Conservation (phyloP, 139 green algal species). For the Diplosphaera chodatii region DNA sequence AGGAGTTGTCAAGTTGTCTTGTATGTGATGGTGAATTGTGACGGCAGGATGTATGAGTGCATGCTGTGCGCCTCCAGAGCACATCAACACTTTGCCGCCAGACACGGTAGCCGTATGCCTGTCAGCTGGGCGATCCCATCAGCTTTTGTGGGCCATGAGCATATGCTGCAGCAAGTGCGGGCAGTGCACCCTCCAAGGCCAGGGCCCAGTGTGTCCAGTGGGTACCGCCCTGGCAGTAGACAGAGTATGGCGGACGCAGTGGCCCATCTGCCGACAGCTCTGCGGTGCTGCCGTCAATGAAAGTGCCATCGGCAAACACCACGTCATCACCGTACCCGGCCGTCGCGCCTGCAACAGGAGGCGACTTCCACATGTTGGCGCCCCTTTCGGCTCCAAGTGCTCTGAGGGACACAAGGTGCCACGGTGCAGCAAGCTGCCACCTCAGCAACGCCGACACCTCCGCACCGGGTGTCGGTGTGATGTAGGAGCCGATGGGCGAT, state of each 20-base stretch:
- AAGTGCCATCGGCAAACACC: slow-evolving; percentile 94
- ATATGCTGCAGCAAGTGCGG: slow-evolving; percentile 13
- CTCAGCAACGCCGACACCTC: too few species aligned
- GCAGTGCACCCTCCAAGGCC: slow-evolving; percentile 28
- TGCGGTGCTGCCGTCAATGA: slow-evolving; percentile 88
- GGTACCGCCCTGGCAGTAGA: slow-evolving; percentile 86
- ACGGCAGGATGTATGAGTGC: too few species aligned
- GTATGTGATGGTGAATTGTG: too few species aligned
- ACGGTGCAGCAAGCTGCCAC: too few species aligned
- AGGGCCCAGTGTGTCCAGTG: slow-evolving; percentile 89
- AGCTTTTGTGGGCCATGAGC: not conserved
- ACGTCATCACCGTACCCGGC: slow-evolving; percentile 87
- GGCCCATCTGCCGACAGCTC: slow-evolving; percentile 90
- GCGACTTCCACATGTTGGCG: too few species aligned
- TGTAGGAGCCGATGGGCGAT: slow-evolving; percentile 84
- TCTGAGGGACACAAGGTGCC: too few species aligned
- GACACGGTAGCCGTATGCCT: too few species aligned
- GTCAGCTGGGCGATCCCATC: too few species aligned
- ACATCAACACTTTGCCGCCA: too few species aligned
- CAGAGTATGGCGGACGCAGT: slow-evolving; percentile 78
- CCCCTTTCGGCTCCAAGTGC: too few species aligned
- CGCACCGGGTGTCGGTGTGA: slow-evolving; percentile 74
- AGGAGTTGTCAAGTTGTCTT: too few species aligned
- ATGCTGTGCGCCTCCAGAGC: too few species aligned
- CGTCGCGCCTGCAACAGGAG: slow-evolving; percentile 70